phyloP scores from a whole-genome alignment of 192 early-diverging fungal genomes.

The Obelidium mucronatum region DNA sequence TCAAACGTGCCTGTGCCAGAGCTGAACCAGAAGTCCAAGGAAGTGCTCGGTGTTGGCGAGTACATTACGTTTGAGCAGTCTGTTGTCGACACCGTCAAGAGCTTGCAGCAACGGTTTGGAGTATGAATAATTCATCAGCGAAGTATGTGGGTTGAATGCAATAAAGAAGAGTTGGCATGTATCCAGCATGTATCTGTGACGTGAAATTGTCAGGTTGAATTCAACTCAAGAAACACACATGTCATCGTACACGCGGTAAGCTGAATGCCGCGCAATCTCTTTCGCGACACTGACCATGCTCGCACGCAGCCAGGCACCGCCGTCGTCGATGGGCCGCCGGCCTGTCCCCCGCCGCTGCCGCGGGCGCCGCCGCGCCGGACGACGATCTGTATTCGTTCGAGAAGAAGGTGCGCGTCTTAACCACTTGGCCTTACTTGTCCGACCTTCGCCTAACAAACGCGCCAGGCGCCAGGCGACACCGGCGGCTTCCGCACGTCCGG shows the following conservation, averaged over 20 bases:
- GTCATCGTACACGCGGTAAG: too few species aligned
- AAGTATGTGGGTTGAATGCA: too few species aligned
- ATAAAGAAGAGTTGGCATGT: too few species aligned
- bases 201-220: too few species aligned
- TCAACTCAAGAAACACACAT: too few species aligned
- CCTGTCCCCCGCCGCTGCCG: background rate
- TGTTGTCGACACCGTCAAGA: constrained; percentile 30
- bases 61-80: constrained; percentile 26
- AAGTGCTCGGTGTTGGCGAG: constrained; percentile 29
- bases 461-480: constrained; percentile 21
- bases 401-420: constrained; percentile 46
- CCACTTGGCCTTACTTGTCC: background rate
- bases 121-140: too few species aligned
- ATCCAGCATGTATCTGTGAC: too few species aligned
- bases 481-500: constrained; percentile 29
- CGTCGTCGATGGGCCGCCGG: background rate
- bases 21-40: constrained; percentile 25
- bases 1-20: constrained; percentile 22
- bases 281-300: background rate
- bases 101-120: constrained; percentile 1
- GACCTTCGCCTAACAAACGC: background rate
- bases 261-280: too few species aligned
- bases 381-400: constrained; percentile 65
- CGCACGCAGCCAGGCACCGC: too few species aligned
- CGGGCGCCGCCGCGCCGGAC: constrained; percentile 33